A percentile compares a stretch with the other conserved stretches of the same genome.
phyloP scores from a whole-genome alignment of 495 filamentous ascomycete species.

The Talaromyces thailandensis region DNA sequence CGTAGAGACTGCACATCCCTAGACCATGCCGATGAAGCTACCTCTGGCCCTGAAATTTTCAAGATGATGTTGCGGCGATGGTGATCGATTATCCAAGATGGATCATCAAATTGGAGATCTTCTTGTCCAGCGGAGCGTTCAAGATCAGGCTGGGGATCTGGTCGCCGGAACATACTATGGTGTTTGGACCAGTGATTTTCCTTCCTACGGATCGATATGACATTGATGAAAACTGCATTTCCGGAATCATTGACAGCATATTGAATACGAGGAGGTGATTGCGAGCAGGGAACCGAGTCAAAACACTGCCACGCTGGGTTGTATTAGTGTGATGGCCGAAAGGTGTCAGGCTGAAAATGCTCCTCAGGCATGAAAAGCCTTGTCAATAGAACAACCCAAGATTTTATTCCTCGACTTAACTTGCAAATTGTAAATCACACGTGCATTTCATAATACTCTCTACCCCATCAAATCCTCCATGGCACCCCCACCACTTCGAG shows the following conservation, averaged over 20 bases:
- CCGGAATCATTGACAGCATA: not conserved
- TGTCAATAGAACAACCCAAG: not conserved
- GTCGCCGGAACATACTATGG: not conserved
- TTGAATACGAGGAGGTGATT: not conserved
- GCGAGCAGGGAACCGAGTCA: not conserved
- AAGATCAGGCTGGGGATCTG: not conserved
- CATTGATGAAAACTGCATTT: not conserved
- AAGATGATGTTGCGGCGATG: not conserved
- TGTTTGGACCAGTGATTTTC: not conserved
- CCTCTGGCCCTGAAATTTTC: not conserved
- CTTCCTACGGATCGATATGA: not conserved
- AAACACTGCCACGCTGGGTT: not conserved
- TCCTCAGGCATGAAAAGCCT: not conserved
- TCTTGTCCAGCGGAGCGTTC: not conserved
- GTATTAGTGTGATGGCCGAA: not conserved
- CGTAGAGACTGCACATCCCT: not conserved
- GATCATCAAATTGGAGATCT: not conserved
- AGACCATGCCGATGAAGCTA: not conserved
- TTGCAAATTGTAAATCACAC: not conserved
- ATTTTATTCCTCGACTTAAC: not conserved
- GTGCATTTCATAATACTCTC: not conserved
- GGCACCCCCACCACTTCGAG: not conserved
- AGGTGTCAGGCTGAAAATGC: not conserved
- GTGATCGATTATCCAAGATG: not conserved
- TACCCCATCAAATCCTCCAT: not conserved